Evolutionary conservation across 257 asterid genomes (phyloP).

Genomic region (Salvia splendens): DNA sequence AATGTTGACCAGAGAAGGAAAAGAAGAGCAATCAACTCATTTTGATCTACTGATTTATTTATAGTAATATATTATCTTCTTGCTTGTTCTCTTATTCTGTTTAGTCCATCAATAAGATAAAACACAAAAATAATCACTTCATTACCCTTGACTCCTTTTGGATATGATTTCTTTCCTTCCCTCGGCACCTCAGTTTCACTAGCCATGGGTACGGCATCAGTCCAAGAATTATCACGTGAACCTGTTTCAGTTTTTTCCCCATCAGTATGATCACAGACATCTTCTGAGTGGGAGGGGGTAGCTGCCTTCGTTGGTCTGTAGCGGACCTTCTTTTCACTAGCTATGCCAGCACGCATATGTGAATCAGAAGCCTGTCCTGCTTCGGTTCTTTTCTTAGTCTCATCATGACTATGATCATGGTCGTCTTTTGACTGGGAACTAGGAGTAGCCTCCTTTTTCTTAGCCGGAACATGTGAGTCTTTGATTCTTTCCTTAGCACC

Average conservation of each 20-base stretch:
- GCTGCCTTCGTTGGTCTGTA: conserved; percentile 3
- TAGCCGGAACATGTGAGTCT: background rate
- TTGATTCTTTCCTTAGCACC: background rate
- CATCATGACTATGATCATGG: too few relatives aligned
- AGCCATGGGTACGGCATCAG: background rate
- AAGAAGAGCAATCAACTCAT: background rate
- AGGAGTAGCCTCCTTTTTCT: too few relatives aligned
- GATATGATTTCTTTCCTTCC: conserved; percentile 5
- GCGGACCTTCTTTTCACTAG: background rate
- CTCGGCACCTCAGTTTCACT: background rate
- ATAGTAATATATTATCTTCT: background rate
- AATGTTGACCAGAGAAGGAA: too few relatives aligned
- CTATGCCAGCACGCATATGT: background rate
- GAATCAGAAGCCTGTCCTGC: background rate
- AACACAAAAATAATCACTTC: background rate
- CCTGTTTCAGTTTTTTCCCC: background rate
- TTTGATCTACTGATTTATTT: background rate
- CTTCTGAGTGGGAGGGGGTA: conserved; percentile 12
- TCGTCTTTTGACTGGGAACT: too few relatives aligned
- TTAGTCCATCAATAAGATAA: background rate
- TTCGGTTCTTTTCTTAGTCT: too few relatives aligned
- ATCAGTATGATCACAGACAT: background rate
- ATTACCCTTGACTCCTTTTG: conserved; percentile 3
- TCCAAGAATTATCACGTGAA: background rate
- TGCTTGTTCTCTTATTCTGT: background rate